phyloP scores from a whole-genome alignment of 257 asterid genomes.

The Sherardia arvensis region DNA sequence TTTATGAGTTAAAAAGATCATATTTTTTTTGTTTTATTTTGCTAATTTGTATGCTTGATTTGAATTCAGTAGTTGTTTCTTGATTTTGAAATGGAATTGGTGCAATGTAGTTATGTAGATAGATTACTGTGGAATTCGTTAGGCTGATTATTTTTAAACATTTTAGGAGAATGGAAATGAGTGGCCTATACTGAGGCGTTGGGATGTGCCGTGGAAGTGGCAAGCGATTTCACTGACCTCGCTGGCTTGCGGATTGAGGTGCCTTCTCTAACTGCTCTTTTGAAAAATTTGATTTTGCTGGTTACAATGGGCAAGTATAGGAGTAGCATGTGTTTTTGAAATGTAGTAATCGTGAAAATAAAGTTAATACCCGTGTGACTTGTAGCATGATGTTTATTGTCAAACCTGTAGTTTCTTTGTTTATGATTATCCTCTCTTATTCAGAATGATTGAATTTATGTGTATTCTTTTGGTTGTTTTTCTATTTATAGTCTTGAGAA shows the following conservation, averaged over 20 bases:
- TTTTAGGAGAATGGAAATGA: slow-evolving; percentile 45
- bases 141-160: neutral
- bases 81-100: neutral
- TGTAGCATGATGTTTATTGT: neutral
- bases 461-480: neutral
- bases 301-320: neutral
- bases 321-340: neutral
- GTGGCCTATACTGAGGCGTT: slow-evolving; percentile 64
- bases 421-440: neutral
- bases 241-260: slow-evolving; percentile 97
- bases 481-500: neutral
- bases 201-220: slow-evolving; percentile 99
- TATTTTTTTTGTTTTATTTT: neutral
- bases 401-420: neutral
- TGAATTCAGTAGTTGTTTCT: neutral
- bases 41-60: neutral
- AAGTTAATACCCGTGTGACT: neutral
- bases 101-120: neutral
- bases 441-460: neutral
- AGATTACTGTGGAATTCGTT: neutral
- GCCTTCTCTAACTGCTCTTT: slow-evolving; percentile 14
- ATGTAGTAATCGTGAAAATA: neutral
- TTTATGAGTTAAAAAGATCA: neutral
- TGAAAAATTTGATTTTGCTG: neutral
- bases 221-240: slow-evolving; percentile 80